These are phyloP conservation scores for Globisporangium emineosum DNA, from an alignment of 352 stramenopile species.

Conservation along the genomic window DNA sequence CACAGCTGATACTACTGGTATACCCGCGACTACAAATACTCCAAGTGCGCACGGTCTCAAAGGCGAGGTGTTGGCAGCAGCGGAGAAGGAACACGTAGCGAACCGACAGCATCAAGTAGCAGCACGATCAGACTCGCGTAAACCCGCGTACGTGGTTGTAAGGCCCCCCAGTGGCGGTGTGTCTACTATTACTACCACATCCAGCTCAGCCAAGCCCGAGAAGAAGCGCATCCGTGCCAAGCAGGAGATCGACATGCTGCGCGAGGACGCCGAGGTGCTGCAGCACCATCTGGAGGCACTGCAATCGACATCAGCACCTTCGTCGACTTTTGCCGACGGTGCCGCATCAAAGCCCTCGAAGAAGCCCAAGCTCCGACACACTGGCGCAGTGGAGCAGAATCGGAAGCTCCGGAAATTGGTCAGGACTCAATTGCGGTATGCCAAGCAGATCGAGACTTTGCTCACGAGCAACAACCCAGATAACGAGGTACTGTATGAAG, in stretches of 20 bases:
- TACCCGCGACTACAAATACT: too few relatives aligned
- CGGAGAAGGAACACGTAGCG: too few relatives aligned
- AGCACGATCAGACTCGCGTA: too few relatives aligned
- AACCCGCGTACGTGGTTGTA: too few relatives aligned
- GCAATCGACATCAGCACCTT: background rate
- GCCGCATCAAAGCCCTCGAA: too few relatives aligned
- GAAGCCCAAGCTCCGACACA: background rate
- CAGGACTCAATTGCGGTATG: background rate
- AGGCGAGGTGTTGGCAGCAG: too few relatives aligned
- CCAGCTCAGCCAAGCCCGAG: background rate
- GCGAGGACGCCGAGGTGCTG: background rate
- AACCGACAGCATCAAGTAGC: too few relatives aligned
- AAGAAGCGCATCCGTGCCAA: background rate
- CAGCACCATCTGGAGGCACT: background rate
- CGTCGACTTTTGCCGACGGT: too few relatives aligned
- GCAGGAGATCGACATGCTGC: background rate
- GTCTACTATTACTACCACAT: too few relatives aligned
- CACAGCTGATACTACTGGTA: too few relatives aligned
- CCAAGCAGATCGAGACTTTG: background rate
- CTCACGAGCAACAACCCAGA: background rate
- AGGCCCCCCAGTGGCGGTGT: too few relatives aligned
- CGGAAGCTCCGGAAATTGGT: conserved; percentile 7
- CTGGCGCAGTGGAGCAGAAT: conserved; percentile 6
- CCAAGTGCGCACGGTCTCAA: too few relatives aligned
- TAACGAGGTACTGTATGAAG: conserved; percentile 1